phyloP scores from a whole-genome alignment of 441 rosid species.

The Erodium chrysanthum region DNA sequence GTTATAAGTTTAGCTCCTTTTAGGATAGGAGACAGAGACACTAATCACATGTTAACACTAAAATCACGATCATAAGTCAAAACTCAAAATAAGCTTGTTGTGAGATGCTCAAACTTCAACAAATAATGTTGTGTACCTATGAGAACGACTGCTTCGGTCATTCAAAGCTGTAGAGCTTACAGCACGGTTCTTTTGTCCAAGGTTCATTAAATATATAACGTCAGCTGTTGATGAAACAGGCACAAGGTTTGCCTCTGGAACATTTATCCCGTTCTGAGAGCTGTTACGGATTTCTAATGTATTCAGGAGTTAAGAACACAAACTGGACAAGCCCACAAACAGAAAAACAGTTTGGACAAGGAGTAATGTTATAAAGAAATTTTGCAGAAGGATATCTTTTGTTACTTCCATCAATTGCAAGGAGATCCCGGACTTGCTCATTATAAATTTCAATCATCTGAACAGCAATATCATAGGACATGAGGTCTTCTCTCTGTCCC shows the following conservation, averaged over 20 bases:
- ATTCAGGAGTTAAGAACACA: slow-evolving; percentile 26
- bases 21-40: not conserved
- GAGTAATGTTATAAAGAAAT: not conserved
- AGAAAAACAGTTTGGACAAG: not conserved
- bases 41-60: not conserved
- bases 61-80: not conserved
- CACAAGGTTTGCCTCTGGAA: slow-evolving; percentile 90
- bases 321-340: slow-evolving; percentile 44
- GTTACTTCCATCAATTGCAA: slow-evolving; percentile 32
- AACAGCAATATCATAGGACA: slow-evolving; percentile 46
- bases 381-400: slow-evolving; percentile 49
- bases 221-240: slow-evolving; percentile 67
- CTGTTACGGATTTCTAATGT: slow-evolving; percentile 58
- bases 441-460: slow-evolving; percentile 90
- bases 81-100: too few species aligned
- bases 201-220: slow-evolving; percentile 69
- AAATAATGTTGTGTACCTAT: slow-evolving; percentile 38
- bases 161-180: slow-evolving; percentile 87
- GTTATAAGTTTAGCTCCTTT: not conserved
- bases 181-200: slow-evolving; percentile 74
- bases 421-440: slow-evolving; percentile 59
- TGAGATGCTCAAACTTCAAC: not conserved
- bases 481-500: slow-evolving; percentile 32
- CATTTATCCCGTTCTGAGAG: slow-evolving; percentile 74
- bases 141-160: slow-evolving; percentile 95